Evolutionary conservation across 2,329 filamentous ascomycete species (phyloP), one percentile per base, ranked within the genome.

Genomic region (Alternaria viburni): DNA sequence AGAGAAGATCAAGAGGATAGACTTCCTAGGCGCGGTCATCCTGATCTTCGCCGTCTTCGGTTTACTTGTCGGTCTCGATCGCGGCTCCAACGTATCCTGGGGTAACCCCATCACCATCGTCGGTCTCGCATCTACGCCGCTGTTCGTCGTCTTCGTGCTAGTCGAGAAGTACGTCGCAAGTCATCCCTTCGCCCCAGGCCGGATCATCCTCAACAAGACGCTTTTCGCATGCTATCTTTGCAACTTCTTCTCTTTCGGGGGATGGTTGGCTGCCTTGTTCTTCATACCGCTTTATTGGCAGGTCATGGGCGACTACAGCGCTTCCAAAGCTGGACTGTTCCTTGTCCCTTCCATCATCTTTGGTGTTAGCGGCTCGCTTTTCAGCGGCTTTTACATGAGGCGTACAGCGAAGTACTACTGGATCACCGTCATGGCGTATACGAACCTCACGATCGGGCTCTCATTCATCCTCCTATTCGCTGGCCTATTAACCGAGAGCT

Each of bases 211-310:
- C 72, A 85, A 91, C 73, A 83, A 85, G 7, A 85, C 85, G 7
- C 83, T 94, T 26, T 84, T 92, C 54, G 87, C 90, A 3, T 88
- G 87, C 75, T 93, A 91, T 70, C 78, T 89, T 1, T 88, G 87
- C 76, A 93, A 93, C 77, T 92, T 93, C 80, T 93, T 92, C 77
- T 84, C 86, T 55, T 86, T 91, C 57, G 87, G 84, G 1, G 89
- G 86, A 13, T 87, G 83, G 82, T 77, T 89, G 50, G 85, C 87
- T 0, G 80, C 85, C 1, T 68, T 91, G 5, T 95, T 93, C 82
- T 92, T 92, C 79, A 81, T 92, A n/a, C 91, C 92, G 1, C 82
- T 95, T 3, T 93, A 91, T 79, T 92, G 91, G 79, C 92, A 95
- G 79, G 91, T 90, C 6, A 89, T 90, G 1, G 83, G 90, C 54